These are phyloP conservation scores for Aspergillus cavernicola DNA, from an alignment of 495 filamentous ascomycete genomes.

Conservation along the genomic window DNA sequence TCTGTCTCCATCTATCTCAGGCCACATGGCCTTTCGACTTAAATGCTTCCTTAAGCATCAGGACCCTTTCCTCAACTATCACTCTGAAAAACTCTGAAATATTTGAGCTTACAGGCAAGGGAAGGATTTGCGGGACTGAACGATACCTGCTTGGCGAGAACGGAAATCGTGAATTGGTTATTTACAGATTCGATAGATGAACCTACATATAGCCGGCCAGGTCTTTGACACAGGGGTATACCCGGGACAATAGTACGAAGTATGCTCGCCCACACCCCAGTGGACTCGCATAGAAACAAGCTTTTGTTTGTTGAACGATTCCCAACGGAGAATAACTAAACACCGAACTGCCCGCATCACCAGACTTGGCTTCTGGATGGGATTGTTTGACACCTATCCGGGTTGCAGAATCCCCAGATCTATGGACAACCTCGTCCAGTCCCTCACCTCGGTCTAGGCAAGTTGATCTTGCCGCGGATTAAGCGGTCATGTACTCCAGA, in stretches of 20 bases:
- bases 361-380: not conserved
- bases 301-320: not conserved
- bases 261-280: not conserved
- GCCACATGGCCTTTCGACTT: conserved; percentile 23
- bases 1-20: conserved; percentile 47
- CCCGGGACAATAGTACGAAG: not conserved
- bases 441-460: not conserved
- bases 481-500: not conserved
- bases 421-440: not conserved
- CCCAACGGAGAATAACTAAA: not conserved
- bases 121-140: conserved; percentile 60
- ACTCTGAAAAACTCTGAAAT: conserved; percentile 44
- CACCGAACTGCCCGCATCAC: not conserved
- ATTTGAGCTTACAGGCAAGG: conserved; percentile 49
- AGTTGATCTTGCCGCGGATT: not conserved
- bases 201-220: not conserved
- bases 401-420: not conserved
- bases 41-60: conserved; percentile 27
- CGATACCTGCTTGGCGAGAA: conserved; percentile 62
- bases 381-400: not conserved
- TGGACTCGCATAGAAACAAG: not conserved
- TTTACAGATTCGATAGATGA: conserved; percentile 51
- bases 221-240: not conserved
- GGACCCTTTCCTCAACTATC: conserved; percentile 34
- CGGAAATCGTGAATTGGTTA: conserved; percentile 44